These are phyloP conservation scores for Mortierella hygrophila DNA, from an alignment of 192 early-diverging fungal genomes.

Conservation along the genomic window DNA sequence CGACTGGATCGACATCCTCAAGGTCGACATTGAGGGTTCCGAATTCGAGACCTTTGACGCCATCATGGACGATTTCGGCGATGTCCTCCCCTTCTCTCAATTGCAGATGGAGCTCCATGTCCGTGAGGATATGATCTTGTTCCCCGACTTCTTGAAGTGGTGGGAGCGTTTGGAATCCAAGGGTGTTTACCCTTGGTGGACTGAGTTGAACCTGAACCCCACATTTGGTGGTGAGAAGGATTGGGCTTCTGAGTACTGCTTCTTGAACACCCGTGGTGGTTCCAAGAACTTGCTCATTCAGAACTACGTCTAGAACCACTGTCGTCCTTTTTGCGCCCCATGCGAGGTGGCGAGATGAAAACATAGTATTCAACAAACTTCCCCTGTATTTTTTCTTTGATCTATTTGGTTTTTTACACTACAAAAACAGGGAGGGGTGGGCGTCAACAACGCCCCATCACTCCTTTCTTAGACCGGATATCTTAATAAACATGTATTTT, in stretches of 20 bases:
- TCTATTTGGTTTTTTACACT: too few species aligned
- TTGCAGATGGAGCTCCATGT: constrained; percentile 50
- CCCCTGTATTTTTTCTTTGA: too few species aligned
- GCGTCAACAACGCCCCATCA: too few species aligned
- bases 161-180: constrained; percentile 49
- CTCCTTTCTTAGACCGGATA: too few species aligned
- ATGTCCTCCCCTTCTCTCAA: constrained; percentile 44
- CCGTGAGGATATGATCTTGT: neutral
- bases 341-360: neutral
- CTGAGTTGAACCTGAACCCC: constrained; percentile 46
- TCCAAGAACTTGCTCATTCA: constrained; percentile 48
- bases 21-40: constrained; percentile 47
- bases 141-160: constrained; percentile 30
- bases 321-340: too few species aligned
- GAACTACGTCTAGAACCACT: constrained; percentile 25
- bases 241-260: constrained; percentile 51
- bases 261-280: constrained; percentile 40
- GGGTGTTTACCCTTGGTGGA: constrained; percentile 43
- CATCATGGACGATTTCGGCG: constrained; percentile 53
- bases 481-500: too few species aligned
- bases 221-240: constrained; percentile 3
- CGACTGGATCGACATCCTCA: constrained; percentile 56
- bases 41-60: constrained; percentile 37
- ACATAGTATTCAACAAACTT: neutral
- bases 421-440: too few species aligned